A percentile compares a stretch with the other conserved stretches of the same genome.
Conservation (phyloP, 192 early-diverging fungal genomes). For the Coemansia sp. region DNA sequence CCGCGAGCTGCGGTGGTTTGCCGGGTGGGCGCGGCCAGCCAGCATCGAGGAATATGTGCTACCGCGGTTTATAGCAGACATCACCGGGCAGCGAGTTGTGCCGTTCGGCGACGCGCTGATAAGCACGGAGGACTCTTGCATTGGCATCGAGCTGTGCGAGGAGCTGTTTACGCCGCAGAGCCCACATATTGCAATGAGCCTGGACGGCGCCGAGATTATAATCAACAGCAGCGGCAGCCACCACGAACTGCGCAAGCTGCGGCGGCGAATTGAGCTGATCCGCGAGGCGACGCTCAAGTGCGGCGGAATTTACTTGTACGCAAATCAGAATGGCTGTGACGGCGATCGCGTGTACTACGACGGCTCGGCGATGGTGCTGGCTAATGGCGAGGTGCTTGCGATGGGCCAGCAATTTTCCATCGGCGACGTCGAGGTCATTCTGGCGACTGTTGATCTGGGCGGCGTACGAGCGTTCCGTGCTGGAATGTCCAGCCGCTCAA, state of each 20-base stretch:
- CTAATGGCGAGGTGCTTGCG: slow-evolving; percentile 89
- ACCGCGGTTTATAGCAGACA: slow-evolving; percentile 76
- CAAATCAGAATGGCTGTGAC: slow-evolving; percentile 98
- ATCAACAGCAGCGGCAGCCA: slow-evolving; percentile 96
- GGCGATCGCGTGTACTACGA: slow-evolving; percentile 99
- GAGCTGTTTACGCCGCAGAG: slow-evolving; percentile 96
- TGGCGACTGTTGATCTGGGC: slow-evolving; percentile 91
- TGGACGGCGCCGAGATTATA: slow-evolving; percentile 98
- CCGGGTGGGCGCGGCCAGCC: slow-evolving; percentile 73
- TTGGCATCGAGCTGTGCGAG: slow-evolving; percentile 97
- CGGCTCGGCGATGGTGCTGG: slow-evolving; percentile 85
- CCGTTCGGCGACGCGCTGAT: slow-evolving; percentile 94
- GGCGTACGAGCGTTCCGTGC: slow-evolving; percentile 84
- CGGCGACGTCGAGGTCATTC: slow-evolving; percentile 91
- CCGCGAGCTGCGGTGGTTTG: slow-evolving; percentile 95
- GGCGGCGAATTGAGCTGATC: slow-evolving; percentile 86
- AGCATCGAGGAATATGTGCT: slow-evolving; percentile 78
- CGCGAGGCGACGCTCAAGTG: slow-evolving; percentile 87
- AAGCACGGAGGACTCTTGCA: slow-evolving; percentile 77
- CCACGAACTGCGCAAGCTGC: slow-evolving; percentile 94
- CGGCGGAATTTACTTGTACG: slow-evolving; percentile 94
- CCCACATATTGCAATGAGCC: slow-evolving; percentile 90
- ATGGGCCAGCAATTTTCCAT: slow-evolving; percentile 94
- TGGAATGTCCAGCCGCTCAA: slow-evolving; percentile 68
- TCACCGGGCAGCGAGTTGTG: slow-evolving; percentile 79